Percentiles rank a stretch among this genome's conserved stretches.
phyloP scores from a whole-genome alignment of 139 green algal genomes.

The Ostreobium quekettii region DNA sequence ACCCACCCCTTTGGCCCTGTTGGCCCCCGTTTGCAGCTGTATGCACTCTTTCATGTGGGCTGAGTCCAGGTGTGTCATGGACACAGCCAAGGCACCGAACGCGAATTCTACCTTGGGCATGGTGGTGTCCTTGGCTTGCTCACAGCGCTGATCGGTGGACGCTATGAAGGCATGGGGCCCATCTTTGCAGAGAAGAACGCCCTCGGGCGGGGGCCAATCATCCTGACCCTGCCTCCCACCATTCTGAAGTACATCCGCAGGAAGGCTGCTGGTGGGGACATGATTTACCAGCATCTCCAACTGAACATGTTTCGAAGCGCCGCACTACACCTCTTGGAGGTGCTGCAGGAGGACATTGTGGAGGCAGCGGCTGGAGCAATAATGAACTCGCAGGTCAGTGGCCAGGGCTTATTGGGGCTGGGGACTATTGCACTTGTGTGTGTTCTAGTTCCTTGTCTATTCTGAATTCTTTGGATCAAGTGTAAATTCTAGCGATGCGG shows the following conservation, averaged over 20 bases:
- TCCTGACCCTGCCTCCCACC: constrained; percentile 13
- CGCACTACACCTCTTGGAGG: constrained; percentile 13
- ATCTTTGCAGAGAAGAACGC: constrained; percentile 14
- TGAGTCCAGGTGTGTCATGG: no score
- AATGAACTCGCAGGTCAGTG: no score
- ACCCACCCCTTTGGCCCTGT: no score
- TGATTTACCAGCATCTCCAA: constrained; percentile 15
- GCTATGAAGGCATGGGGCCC: background rate
- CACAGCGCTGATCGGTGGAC: constrained; percentile 1
- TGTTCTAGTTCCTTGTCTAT: no score
- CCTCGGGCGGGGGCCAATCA: constrained; percentile 6
- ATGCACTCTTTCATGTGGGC: no score
- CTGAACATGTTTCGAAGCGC: constrained; percentile 5
- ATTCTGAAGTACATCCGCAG: constrained; percentile 1
- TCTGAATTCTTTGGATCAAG: no score
- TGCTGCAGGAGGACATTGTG: constrained; percentile 10
- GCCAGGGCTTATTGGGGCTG: no score
- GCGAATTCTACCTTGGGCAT: constrained; percentile 10
- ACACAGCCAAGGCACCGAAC: background rate
- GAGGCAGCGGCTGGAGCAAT: no score
- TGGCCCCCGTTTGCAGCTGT: no score
- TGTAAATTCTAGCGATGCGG: no score
- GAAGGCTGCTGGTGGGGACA: background rate
- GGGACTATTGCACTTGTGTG: no score
- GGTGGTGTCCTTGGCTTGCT: constrained; percentile 12